Evolutionary conservation across 306 rosid species (phyloP).

Genomic region (Cotoneaster glaucophyllus): DNA sequence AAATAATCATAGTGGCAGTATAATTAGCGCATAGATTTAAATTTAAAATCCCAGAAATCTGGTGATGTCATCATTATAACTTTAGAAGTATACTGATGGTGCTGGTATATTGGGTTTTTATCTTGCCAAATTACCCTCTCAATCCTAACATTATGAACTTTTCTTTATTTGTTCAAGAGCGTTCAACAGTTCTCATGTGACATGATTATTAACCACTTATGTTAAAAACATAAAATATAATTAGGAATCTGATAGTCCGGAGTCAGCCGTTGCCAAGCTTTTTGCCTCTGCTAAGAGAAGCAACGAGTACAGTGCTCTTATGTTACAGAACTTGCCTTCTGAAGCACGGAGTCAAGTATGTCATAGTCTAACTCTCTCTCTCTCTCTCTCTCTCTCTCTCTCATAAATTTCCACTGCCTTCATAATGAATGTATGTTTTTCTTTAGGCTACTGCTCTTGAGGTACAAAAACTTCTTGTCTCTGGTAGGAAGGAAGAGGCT

Average conservation of each 20-base stretch:
- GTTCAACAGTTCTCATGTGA: not conserved
- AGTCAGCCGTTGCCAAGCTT: constrained; percentile 58
- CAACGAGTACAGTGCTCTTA: constrained; percentile 37
- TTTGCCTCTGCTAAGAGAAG: constrained; percentile 46
- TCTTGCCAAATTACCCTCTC: not conserved
- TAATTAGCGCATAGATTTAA: not conserved
- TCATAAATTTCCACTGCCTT: not conserved
- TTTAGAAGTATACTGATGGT: not conserved
- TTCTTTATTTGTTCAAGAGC: not conserved
- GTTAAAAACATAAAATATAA: not conserved
- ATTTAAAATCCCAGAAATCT: not conserved
- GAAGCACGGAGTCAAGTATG: constrained; percentile 52
- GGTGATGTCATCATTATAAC: not conserved
- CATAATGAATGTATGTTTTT: constrained; percentile 10
- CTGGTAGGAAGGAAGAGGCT: constrained; percentile 62
- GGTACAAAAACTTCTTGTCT: constrained; percentile 63
- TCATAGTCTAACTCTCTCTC: not conserved
- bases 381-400: not conserved
- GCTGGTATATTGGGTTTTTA: not conserved
- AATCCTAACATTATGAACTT: not conserved
- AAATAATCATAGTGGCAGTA: not conserved
- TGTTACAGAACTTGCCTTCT: constrained; percentile 50
- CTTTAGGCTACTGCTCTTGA: constrained; percentile 60
- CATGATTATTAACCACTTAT: constrained; percentile 5
- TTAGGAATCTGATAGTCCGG: constrained; percentile 61